Evolutionary conservation across 1,139 yeast genomes (phyloP).

Genomic region (Magnusiomyces ingens): DNA sequence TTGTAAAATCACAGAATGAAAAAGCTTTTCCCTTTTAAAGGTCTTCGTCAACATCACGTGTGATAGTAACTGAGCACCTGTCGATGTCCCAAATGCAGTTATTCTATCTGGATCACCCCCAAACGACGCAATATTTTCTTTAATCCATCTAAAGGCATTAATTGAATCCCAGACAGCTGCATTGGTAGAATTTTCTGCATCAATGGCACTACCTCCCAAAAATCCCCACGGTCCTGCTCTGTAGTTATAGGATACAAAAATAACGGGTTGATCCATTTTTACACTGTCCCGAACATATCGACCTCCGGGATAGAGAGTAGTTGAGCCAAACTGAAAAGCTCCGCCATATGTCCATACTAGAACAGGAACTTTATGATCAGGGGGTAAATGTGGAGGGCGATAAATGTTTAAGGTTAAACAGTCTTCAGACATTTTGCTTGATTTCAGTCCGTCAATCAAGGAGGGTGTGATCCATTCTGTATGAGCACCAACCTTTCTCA

Average conservation of each 20-base stretch:
- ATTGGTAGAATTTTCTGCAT: constrained; percentile 22
- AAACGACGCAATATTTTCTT: constrained; percentile 31
- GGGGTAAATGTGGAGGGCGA: constrained; percentile 17
- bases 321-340: constrained; percentile 24
- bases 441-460: constrained; percentile 3
- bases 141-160: constrained; percentile 35
- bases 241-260: constrained; percentile 23
- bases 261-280: constrained; percentile 18
- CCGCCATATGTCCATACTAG: constrained; percentile 33
- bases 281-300: constrained; percentile 14
- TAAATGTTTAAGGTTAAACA: constrained; percentile 22
- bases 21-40: constrained; percentile 20
- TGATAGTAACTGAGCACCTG: constrained; percentile 34
- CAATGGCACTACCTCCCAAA: constrained; percentile 23
- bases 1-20: constrained; percentile 28
- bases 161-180: constrained; percentile 34
- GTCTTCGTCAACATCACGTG: constrained; percentile 25
- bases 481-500: constrained; percentile 3
- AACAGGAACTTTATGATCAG: constrained; percentile 21
- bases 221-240: constrained; percentile 31
- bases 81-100: constrained; percentile 36
- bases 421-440: constrained; percentile 20
- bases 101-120: constrained; percentile 37
- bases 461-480: constrained; percentile 7
- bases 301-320: constrained; percentile 15